A percentile compares a stretch with the other conserved stretches of the same genome.
These are phyloP conservation scores for Spinacia oleracea DNA, from an alignment of 179 eudicot species.

Conservation along the genomic window DNA sequence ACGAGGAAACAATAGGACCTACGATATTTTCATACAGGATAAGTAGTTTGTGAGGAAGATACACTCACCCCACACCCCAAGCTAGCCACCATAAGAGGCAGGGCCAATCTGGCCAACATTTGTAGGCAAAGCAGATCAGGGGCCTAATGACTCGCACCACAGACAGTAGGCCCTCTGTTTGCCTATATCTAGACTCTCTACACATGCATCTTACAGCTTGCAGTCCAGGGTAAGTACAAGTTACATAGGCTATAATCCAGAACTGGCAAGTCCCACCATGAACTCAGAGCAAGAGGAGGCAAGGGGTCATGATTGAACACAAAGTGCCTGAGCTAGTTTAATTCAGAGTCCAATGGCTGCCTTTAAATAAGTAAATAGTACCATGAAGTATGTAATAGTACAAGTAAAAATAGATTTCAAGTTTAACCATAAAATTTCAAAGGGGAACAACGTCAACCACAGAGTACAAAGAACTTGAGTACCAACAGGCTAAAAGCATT, in stretches of 20 bases:
- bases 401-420: not conserved
- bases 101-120: not conserved
- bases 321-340: not conserved
- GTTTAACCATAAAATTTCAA: not conserved
- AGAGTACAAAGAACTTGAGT: not conserved
- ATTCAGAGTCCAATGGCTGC: not conserved
- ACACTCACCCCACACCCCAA: not conserved
- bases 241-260: not conserved
- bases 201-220: not conserved
- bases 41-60: not conserved
- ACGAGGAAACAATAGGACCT: conserved; percentile 13
- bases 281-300: not conserved
- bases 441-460: not conserved
- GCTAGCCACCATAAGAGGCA: not conserved
- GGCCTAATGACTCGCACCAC: not conserved
- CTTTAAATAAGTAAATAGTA: not conserved
- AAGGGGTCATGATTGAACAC: not conserved
- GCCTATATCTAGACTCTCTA: not conserved
- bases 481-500: not conserved
- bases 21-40: not conserved
- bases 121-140: not conserved
- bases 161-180: conserved; percentile 2
- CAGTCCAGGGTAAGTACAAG: not conserved
- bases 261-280: not conserved
- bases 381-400: not conserved